These are phyloP conservation scores for Marvania coccoides DNA, from an alignment of 139 green algal species.

Conservation along the genomic window DNA sequence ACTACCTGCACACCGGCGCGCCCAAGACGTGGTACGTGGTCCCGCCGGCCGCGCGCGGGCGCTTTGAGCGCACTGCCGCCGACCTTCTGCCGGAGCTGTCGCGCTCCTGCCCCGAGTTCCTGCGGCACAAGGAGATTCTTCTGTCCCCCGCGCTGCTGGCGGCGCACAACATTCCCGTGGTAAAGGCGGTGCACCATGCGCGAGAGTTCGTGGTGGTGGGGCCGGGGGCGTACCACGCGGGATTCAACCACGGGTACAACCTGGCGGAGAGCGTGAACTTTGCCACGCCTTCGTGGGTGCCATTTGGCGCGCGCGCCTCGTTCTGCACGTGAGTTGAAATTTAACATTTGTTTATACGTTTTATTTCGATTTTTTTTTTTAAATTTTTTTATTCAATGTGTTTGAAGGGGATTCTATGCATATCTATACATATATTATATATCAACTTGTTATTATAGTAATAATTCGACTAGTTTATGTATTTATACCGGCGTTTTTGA, in stretches of 20 bases:
- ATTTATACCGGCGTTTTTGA: no score
- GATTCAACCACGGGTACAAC: constrained; percentile 74
- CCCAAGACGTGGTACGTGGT: constrained; percentile 84
- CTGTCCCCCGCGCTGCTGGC: constrained; percentile 50
- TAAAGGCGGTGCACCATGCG: constrained; percentile 38
- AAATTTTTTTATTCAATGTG: no score
- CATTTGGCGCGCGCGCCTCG: constrained; percentile 31
- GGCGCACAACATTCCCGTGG: constrained; percentile 42
- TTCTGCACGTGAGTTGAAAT: no score
- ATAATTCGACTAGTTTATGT: no score
- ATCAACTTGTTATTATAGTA: no score
- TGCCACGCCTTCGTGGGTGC: constrained; percentile 52
- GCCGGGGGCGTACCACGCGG: constrained; percentile 53
- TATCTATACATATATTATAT: no score
- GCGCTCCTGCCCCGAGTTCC: constrained; percentile 52
- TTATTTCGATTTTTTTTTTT: no score
- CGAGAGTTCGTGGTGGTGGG: constrained; percentile 75
- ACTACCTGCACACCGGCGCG: constrained; percentile 93
- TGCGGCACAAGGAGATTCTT: constrained; percentile 71
- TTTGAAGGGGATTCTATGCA: no score
- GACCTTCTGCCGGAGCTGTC: constrained; percentile 44
- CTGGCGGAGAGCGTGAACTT: constrained; percentile 70
- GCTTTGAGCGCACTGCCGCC: constrained; percentile 64
- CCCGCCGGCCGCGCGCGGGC: constrained; percentile 40
- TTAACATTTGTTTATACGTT: no score